Evolutionary conservation across 1,284 basidiomycete genomes (phyloP).

Genomic region (Ganoderma sinense): DNA sequence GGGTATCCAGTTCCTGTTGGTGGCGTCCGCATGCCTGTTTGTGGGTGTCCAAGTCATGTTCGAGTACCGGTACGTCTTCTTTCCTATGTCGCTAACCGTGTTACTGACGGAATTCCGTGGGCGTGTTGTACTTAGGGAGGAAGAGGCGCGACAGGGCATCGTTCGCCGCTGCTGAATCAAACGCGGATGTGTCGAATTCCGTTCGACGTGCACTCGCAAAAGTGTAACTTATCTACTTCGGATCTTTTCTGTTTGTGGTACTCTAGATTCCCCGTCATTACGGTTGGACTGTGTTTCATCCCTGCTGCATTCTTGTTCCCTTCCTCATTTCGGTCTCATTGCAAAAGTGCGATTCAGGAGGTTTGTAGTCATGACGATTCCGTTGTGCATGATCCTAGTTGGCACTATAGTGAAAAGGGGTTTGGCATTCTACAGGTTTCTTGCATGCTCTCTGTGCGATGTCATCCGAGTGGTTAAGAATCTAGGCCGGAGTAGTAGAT

Average conservation of each 20-base stretch:
- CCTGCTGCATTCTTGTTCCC: background rate
- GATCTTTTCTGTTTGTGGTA: background rate
- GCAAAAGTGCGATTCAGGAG: background rate
- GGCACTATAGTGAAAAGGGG: background rate
- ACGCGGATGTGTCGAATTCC: background rate
- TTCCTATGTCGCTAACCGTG: background rate
- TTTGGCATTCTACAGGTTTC: background rate
- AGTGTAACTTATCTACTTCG: conserved; percentile 3
- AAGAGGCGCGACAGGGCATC: conserved; percentile 55
- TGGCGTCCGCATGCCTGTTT: conserved; percentile 76
- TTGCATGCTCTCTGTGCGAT: background rate
- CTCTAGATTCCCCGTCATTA: background rate
- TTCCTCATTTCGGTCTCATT: background rate
- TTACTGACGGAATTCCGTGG: background rate
- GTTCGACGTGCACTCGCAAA: background rate
- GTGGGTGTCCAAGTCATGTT: conserved; percentile 94
- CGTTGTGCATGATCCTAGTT: background rate
- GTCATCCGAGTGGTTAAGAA: background rate
- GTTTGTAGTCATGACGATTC: background rate
- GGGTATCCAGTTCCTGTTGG: conserved; percentile 74
- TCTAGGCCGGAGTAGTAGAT: background rate
- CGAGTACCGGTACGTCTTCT: conserved; percentile 76
- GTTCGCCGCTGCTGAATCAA: conserved; percentile 44
- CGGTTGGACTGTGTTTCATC: background rate
- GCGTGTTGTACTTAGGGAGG: conserved; percentile 37